Evolutionary conservation across 108 stramenopile genomes (phyloP).

Genomic region (Chaetoceros tenuissimus): DNA sequence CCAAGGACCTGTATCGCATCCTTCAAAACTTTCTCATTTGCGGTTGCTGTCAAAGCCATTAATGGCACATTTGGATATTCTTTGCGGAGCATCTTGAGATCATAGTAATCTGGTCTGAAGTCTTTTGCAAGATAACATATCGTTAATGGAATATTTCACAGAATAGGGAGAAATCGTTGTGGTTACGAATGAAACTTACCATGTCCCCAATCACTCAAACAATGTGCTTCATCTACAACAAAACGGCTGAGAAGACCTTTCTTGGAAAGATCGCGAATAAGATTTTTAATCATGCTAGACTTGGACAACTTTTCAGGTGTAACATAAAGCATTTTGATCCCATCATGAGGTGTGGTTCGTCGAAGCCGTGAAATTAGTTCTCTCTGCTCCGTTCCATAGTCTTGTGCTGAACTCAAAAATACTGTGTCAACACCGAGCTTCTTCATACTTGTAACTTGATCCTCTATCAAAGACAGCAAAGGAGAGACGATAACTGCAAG

Average conservation of each 20-base stretch:
- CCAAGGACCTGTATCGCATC: slow-evolving; percentile 82
- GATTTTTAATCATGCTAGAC: slow-evolving; percentile 59
- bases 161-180: not conserved
- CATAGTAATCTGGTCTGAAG: slow-evolving; percentile 87
- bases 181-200: not conserved
- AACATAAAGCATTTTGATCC: slow-evolving; percentile 94
- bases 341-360: slow-evolving; percentile 55
- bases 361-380: slow-evolving; percentile 50
- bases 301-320: slow-evolving; percentile 94
- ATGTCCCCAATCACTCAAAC: slow-evolving; percentile 68
- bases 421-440: slow-evolving; percentile 80
- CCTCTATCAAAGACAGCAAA: slow-evolving; percentile 93
- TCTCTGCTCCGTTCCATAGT: slow-evolving; percentile 66
- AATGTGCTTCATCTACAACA: slow-evolving; percentile 98
- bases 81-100: slow-evolving; percentile 62
- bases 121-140: no score
- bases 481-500: slow-evolving; percentile 94
- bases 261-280: slow-evolving; percentile 54
- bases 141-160: slow-evolving; percentile 8
- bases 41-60: slow-evolving; percentile 99
- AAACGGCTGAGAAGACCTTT: slow-evolving; percentile 82
- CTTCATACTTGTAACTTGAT: slow-evolving; percentile 88
- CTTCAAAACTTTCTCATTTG: slow-evolving; percentile 86
- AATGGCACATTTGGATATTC: slow-evolving; percentile 94
- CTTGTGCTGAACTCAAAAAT: slow-evolving; percentile 71